Evolutionary conservation across 2,329 filamentous ascomycete genomes (phyloP).

Genomic region (Penicillium sp.): DNA sequence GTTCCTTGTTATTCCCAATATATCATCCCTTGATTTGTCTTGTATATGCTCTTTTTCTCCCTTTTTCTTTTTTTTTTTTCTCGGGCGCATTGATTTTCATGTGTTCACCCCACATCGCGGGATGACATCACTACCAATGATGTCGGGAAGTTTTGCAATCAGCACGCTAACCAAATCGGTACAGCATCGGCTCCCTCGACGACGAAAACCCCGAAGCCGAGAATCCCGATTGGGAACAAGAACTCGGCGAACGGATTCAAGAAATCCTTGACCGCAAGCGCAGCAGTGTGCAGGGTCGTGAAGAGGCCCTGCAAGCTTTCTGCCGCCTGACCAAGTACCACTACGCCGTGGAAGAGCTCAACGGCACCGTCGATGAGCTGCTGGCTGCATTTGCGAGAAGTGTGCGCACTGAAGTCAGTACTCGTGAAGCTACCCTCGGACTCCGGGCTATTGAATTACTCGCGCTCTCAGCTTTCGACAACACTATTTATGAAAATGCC

Average conservation of each 20-base stretch:
- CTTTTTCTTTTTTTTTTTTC: slow-evolving; percentile 12
- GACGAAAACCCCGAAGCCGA: slow-evolving; percentile 59
- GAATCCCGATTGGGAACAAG: slow-evolving; percentile 61
- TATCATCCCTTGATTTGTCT: no score
- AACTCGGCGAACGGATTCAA: slow-evolving; percentile 66
- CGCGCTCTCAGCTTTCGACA: slow-evolving; percentile 65
- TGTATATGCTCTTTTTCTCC: no score
- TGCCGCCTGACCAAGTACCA: slow-evolving; percentile 67
- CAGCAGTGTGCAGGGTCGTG: slow-evolving; percentile 70
- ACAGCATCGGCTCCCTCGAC: slow-evolving; percentile 67
- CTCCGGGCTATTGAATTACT: slow-evolving; percentile 72
- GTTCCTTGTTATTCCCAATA: no score
- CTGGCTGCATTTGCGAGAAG: slow-evolving; percentile 67
- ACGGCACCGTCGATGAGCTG: slow-evolving; percentile 61
- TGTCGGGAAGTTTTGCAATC: slow-evolving; percentile 5
- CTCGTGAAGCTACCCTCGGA: slow-evolving; percentile 69
- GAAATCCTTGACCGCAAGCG: slow-evolving; percentile 77
- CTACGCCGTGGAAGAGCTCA: slow-evolving; percentile 65
- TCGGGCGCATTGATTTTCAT: slow-evolving; percentile 31
- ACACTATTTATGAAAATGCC: slow-evolving; percentile 66
- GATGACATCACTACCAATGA: slow-evolving; percentile 37
- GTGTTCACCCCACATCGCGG: slow-evolving; percentile 22
- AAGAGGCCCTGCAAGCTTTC: slow-evolving; percentile 63
- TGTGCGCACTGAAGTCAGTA: slow-evolving; percentile 67
- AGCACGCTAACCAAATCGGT: slow-evolving; percentile 10